Conservation (phyloP, 306 rosid species). For the Cucurbita maxima region DNA sequence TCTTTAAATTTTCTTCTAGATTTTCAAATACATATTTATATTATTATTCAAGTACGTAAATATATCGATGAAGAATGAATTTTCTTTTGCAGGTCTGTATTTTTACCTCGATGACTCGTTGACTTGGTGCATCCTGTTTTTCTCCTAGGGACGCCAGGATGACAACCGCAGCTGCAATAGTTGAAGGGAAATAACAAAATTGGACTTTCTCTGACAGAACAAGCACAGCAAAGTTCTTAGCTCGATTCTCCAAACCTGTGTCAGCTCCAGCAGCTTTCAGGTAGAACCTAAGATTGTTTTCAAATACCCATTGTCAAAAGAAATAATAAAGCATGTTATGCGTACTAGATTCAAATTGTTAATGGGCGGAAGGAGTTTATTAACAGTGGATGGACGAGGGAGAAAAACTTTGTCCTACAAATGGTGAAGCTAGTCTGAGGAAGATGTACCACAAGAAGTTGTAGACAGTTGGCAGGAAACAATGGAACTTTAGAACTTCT, state of each 20-base stretch:
- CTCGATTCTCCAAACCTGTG: conserved; percentile 49
- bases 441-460: conserved; percentile 66
- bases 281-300: conserved; percentile 48
- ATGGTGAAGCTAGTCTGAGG: neutral
- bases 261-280: conserved; percentile 67
- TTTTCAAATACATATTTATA: neutral
- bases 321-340: neutral
- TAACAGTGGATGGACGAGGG: neutral
- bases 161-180: conserved; percentile 87
- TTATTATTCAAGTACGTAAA: neutral
- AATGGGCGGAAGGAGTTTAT: neutral
- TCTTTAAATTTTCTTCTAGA: neutral
- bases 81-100: neutral
- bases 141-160: conserved; percentile 55
- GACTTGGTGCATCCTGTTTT: conserved; percentile 29
- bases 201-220: conserved; percentile 48
- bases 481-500: conserved; percentile 73
- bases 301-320: neutral
- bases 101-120: conserved; percentile 48
- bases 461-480: conserved; percentile 65
- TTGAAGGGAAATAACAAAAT: conserved; percentile 67
- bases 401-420: neutral
- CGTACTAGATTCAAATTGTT: conserved; percentile 9
- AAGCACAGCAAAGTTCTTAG: conserved; percentile 49
- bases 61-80: neutral